These are phyloP conservation scores for Diaporthe vexans DNA, from an alignment of 2,329 filamentous ascomycete species.

Conservation along the genomic window DNA sequence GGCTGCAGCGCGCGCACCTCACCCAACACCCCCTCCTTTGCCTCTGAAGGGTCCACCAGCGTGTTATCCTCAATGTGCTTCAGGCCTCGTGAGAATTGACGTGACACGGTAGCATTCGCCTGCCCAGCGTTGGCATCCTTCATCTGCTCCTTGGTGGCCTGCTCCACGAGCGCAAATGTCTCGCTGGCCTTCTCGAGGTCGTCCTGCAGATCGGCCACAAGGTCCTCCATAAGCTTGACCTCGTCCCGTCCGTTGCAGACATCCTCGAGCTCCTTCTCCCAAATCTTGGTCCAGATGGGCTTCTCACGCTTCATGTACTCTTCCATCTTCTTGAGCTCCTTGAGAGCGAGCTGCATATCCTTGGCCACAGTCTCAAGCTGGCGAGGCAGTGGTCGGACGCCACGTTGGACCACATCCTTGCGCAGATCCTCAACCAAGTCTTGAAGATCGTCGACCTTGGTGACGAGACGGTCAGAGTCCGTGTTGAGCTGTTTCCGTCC, in stretches of 20 bases:
- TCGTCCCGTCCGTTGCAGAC: constrained; percentile 97
- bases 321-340: constrained; percentile 94
- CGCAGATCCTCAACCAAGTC: constrained; percentile 96
- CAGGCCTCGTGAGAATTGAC: constrained; percentile 70
- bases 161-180: constrained; percentile 94
- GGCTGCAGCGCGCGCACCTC: constrained; percentile 94
- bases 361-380: constrained; percentile 92
- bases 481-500: constrained; percentile 89
- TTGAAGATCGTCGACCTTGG: constrained; percentile 95
- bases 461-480: constrained; percentile 92
- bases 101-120: constrained; percentile 58
- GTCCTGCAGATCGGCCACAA: constrained; percentile 91
- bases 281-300: constrained; percentile 98
- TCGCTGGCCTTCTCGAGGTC: constrained; percentile 95
- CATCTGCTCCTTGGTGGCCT: constrained; percentile 98
- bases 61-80: constrained; percentile 64
- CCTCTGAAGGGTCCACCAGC: constrained; percentile 77
- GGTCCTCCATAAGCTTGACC: constrained; percentile 95
- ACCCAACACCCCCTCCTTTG: constrained; percentile 91
- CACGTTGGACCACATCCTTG: constrained; percentile 94
- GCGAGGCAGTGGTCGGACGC: constrained; percentile 89
- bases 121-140: constrained; percentile 74
- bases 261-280: constrained; percentile 96
- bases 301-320: constrained; percentile 93
- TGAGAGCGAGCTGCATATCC: constrained; percentile 84